phyloP scores from a whole-genome alignment of 257 asterid genomes.

The Nicotiana otophora region DNA sequence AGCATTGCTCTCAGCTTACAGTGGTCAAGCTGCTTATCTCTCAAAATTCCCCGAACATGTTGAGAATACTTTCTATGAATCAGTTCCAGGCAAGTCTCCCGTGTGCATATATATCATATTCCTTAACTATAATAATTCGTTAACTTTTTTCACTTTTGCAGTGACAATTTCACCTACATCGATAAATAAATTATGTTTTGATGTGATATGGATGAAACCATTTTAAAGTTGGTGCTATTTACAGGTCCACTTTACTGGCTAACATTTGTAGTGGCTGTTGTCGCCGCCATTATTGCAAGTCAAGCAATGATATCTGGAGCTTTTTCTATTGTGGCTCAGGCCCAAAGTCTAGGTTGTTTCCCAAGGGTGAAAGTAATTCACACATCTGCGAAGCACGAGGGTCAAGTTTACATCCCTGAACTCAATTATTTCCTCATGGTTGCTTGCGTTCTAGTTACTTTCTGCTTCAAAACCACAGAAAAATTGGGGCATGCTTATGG shows the following conservation, averaged over 20 bases:
- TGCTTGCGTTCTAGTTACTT: constrained; percentile 49
- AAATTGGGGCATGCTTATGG: constrained; percentile 72
- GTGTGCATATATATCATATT: too few species aligned
- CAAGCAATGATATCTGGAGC: constrained; percentile 82
- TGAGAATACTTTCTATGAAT: constrained; percentile 37
- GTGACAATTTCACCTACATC: too few species aligned
- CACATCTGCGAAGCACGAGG: constrained; percentile 57
- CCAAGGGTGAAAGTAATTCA: constrained; percentile 65
- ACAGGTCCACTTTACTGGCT: constrained; percentile 70
- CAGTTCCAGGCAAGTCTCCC: constrained; percentile 36
- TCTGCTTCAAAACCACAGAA: constrained; percentile 40
- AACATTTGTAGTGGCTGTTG: constrained; percentile 55
- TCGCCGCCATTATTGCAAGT: constrained; percentile 71
- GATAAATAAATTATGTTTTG: too few species aligned
- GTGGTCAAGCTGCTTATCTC: constrained; percentile 73
- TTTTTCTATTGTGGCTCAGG: constrained; percentile 54
- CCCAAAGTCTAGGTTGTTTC: constrained; percentile 51
- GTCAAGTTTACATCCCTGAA: constrained; percentile 73
- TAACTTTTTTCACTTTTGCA: too few species aligned
- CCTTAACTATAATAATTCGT: too few species aligned
- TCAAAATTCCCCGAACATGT: constrained; percentile 38
- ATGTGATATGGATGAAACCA: too few species aligned
- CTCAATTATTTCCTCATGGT: constrained; percentile 66
- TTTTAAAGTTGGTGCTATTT: not conserved
- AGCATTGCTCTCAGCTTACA: constrained; percentile 36